A percentile compares a stretch with the other conserved stretches of the same genome.
These are phyloP conservation scores for Hypholoma sublateritium DNA, from an alignment of 768 basidiomycete genomes.

Conservation along the genomic window DNA sequence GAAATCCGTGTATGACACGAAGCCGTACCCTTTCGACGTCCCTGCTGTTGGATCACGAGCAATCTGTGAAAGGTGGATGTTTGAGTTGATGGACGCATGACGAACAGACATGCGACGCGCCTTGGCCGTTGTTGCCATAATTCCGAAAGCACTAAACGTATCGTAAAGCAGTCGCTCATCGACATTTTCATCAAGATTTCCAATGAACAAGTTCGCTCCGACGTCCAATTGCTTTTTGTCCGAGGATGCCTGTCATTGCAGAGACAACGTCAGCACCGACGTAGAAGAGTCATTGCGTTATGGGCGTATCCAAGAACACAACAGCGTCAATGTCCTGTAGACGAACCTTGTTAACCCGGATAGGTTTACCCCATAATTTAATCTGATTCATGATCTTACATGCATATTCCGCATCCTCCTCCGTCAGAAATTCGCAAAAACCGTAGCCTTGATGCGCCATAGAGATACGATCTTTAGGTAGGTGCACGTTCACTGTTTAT, in stretches of 20 bases:
- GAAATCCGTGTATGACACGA: conserved; percentile 96
- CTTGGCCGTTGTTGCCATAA: conserved; percentile 91
- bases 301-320: background rate
- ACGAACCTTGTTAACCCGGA: conserved; percentile 96
- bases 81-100: background rate
- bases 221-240: conserved; percentile 98
- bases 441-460: conserved; percentile 99
- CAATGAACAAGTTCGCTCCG: conserved; percentile 96
- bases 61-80: conserved; percentile 52
- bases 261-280: conserved; percentile 12
- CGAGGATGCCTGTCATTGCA: conserved; percentile 75
- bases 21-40: conserved; percentile 94
- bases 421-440: conserved; percentile 98
- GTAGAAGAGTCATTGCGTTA: background rate
- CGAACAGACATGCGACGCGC: conserved; percentile 36
- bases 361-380: conserved; percentile 98
- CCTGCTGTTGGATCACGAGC: conserved; percentile 86
- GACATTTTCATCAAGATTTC: conserved; percentile 92
- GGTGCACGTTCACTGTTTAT: conserved; percentile 85
- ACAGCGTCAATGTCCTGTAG: conserved; percentile 6
- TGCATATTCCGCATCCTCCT: conserved; percentile 99
- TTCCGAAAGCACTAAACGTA: conserved; percentile 93
- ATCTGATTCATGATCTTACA: conserved; percentile 99
- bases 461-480: conserved; percentile 97
- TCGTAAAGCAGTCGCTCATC: conserved; percentile 92